These are phyloP conservation scores for Alternaria postmessia DNA, from an alignment of 2,329 filamentous ascomycete species.

Conservation along the genomic window DNA sequence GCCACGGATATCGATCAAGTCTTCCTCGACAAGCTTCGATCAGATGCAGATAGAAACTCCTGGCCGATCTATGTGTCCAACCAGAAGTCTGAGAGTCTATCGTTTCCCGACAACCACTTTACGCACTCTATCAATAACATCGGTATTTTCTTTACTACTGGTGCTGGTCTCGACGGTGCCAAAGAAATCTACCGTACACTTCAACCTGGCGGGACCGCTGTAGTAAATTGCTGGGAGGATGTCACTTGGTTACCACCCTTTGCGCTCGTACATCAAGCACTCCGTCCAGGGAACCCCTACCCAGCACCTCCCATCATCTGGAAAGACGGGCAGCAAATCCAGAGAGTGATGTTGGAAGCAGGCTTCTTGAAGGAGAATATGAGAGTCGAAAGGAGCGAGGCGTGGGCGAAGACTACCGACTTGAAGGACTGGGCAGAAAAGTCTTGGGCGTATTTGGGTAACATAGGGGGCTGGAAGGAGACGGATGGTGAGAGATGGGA, in stretches of 20 bases:
- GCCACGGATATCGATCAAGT: constrained; percentile 42
- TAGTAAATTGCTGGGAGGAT: constrained; percentile 50
- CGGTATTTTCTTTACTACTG: constrained; percentile 50
- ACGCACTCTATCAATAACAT: constrained; percentile 53
- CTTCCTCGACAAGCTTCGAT: constrained; percentile 34
- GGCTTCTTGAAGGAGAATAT: constrained; percentile 36
- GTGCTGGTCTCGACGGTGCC: constrained; percentile 42
- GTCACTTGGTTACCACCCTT: constrained; percentile 38
- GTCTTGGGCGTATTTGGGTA: constrained; percentile 42
- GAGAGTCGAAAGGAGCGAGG: constrained; percentile 35
- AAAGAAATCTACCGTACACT: constrained; percentile 52
- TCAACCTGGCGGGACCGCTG: constrained; percentile 47
- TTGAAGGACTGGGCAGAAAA: constrained; percentile 38
- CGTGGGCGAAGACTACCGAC: constrained; percentile 29
- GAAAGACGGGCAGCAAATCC: constrained; percentile 38
- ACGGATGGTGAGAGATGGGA: constrained; percentile 41
- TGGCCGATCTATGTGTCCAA: constrained; percentile 38
- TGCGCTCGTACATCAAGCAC: constrained; percentile 24
- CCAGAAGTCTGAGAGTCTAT: constrained; percentile 25
- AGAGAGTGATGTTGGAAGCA: constrained; percentile 38
- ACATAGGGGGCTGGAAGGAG: constrained; percentile 35
- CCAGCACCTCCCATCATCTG: constrained; percentile 32
- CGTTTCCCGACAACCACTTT: constrained; percentile 45
- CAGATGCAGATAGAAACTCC: constrained; percentile 17
- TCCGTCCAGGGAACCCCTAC: constrained; percentile 29